phyloP scores from a whole-genome alignment of 768 basidiomycete species.

The Tylopilus plumbeoviolaceoides region DNA sequence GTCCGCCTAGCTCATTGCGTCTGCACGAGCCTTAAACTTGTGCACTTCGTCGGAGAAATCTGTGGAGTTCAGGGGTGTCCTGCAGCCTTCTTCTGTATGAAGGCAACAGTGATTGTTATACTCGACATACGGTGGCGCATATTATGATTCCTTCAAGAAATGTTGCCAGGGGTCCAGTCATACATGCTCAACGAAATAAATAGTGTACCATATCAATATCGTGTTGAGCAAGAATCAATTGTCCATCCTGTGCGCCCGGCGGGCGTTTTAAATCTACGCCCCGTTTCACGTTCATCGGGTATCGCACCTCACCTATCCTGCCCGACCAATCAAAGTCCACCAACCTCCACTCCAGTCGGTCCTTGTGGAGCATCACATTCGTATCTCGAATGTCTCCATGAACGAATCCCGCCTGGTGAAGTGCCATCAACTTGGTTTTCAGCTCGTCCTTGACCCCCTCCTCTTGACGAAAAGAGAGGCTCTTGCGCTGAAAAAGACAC shows the following conservation, averaged over 20 bases:
- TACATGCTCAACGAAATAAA: neutral
- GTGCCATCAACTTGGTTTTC: neutral
- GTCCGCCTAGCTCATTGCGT: too few relatives aligned
- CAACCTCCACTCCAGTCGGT: neutral
- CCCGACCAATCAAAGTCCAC: constrained; percentile 31
- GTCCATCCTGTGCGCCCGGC: neutral
- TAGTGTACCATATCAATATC: neutral
- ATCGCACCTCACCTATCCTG: constrained; percentile 12
- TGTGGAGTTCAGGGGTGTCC: too few relatives aligned
- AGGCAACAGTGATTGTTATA: too few relatives aligned
- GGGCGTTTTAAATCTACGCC: neutral
- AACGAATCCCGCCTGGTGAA: constrained; percentile 16
- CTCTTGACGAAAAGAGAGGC: too few relatives aligned
- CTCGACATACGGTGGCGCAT: too few relatives aligned
- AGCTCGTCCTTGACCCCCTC: neutral
- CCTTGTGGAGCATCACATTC: constrained; percentile 15
- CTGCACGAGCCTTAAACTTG: too few relatives aligned
- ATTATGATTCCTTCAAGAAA: too few relatives aligned
- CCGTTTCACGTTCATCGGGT: constrained; percentile 13
- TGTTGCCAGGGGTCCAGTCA: too few relatives aligned
- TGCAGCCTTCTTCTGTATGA: too few relatives aligned
- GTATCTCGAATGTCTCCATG: constrained; percentile 22
- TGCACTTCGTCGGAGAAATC: too few relatives aligned
- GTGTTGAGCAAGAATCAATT: neutral
- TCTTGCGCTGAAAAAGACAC: too few relatives aligned